phyloP scores from a whole-genome alignment of 1,139 yeast genomes.

The Zygoascus meyerae region DNA sequence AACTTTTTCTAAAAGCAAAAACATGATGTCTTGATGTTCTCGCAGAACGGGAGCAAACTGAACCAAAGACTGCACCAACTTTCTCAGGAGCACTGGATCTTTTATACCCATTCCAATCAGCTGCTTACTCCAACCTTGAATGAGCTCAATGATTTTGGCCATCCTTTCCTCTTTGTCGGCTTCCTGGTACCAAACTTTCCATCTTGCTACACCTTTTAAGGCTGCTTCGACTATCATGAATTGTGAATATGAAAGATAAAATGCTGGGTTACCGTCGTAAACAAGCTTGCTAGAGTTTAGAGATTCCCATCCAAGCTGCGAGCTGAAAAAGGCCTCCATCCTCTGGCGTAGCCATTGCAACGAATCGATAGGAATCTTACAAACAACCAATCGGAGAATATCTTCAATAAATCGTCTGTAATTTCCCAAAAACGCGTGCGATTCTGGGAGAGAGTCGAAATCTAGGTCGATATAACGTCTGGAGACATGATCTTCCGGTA shows the following conservation, averaged over 20 bases:
- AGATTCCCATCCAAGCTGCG: slow-evolving; percentile 65
- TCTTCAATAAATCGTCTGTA: slow-evolving; percentile 86
- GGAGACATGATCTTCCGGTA: slow-evolving; percentile 59
- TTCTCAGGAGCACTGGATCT: slow-evolving; percentile 76
- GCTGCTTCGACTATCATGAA: slow-evolving; percentile 84
- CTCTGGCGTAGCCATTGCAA: slow-evolving; percentile 75
- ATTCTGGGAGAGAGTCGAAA: slow-evolving; percentile 82
- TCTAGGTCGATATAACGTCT: slow-evolving; percentile 69
- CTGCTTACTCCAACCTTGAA: slow-evolving; percentile 73
- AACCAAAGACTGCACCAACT: slow-evolving; percentile 88
- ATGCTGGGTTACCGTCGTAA: slow-evolving; percentile 60
- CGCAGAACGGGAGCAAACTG: slow-evolving; percentile 91
- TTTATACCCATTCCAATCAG: slow-evolving; percentile 67
- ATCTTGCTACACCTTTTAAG: slow-evolving; percentile 87
- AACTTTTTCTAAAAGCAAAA: slow-evolving; percentile 79
- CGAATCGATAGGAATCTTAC: slow-evolving; percentile 79
- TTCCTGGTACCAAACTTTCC: slow-evolving; percentile 84
- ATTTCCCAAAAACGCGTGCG: slow-evolving; percentile 68
- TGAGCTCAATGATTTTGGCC: slow-evolving; percentile 52
- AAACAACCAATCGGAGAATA: slow-evolving; percentile 78
- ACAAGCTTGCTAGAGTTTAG: slow-evolving; percentile 50
- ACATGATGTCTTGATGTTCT: slow-evolving; percentile 63
- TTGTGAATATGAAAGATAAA: slow-evolving; percentile 73
- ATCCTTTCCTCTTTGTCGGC: slow-evolving; percentile 58
- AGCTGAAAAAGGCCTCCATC: slow-evolving; percentile 64